These are phyloP conservation scores for Salix exigua DNA, from an alignment of 345 rosid species.

Conservation along the genomic window DNA sequence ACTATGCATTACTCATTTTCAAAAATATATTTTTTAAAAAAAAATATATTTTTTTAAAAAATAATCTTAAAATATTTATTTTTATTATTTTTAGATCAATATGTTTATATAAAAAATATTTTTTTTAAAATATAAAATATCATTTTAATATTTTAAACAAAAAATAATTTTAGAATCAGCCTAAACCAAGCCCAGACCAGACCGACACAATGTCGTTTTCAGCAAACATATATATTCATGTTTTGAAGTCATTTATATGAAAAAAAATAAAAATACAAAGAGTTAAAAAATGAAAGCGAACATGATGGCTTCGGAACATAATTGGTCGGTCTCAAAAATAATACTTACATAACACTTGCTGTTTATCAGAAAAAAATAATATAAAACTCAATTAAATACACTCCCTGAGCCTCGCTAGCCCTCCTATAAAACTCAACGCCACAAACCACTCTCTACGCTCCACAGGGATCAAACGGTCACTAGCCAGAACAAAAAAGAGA, in stretches of 20 bases:
- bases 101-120: no score
- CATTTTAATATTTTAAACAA: no score
- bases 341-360: not conserved
- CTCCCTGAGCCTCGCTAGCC: conserved; percentile 7
- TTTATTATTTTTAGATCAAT: no score
- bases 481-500: not conserved
- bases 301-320: not conserved
- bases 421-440: conserved; percentile 20
- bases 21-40: no score
- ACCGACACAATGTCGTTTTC: conserved; percentile 7
- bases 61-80: no score
- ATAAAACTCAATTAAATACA: conserved; percentile 12
- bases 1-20: not conserved
- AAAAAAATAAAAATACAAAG: not conserved
- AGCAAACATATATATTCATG: not conserved
- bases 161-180: no score
- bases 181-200: no score
- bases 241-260: not conserved
- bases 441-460: not conserved
- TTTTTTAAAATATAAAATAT: no score
- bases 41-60: no score
- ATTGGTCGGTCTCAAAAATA: conserved; percentile 32
- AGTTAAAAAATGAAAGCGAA: not conserved
- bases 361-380: not conserved
- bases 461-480: conserved; percentile 1